These are phyloP conservation scores for Didymella pomorum DNA, from an alignment of 2,329 filamentous ascomycete genomes.

Conservation along the genomic window DNA sequence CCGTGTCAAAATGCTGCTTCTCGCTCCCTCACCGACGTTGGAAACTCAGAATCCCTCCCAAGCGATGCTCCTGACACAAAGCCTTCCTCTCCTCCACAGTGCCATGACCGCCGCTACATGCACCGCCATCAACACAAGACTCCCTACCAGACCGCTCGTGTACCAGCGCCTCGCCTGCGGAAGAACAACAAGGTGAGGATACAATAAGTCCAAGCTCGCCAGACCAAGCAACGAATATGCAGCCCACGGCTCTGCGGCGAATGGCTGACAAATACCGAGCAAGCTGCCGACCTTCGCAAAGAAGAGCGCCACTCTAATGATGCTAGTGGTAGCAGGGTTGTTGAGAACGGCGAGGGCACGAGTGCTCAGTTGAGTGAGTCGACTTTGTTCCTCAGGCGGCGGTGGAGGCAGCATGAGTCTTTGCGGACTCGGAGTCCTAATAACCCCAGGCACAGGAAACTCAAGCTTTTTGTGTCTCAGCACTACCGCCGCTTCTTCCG, in stretches of 20 bases:
- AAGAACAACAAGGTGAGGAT: constrained; percentile 20
- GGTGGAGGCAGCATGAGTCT: constrained; percentile 48
- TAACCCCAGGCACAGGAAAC: constrained; percentile 29
- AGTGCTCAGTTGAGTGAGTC: background rate
- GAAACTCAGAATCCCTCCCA: constrained; percentile 28
- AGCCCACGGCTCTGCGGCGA: constrained; percentile 69
- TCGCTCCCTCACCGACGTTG: background rate
- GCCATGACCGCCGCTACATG: constrained; percentile 58
- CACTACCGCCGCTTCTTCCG: constrained; percentile 42
- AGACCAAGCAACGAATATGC: constrained; percentile 72
- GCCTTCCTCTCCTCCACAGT: constrained; percentile 39
- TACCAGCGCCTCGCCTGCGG: constrained; percentile 24
- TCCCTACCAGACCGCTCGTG: constrained; percentile 49
- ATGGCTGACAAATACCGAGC: constrained; percentile 74
- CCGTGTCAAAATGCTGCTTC: background rate
- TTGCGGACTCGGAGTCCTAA: constrained; percentile 31
- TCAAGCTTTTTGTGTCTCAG: constrained; percentile 43
- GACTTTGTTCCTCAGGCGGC: constrained; percentile 23
- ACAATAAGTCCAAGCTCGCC: constrained; percentile 69
- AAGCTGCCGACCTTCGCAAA: constrained; percentile 72
- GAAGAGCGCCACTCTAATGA: constrained; percentile 69
- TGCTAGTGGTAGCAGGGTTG: constrained; percentile 42
- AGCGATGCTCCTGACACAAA: constrained; percentile 45
- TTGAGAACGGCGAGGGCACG: constrained; percentile 25
- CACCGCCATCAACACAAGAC: constrained; percentile 54